phyloP scores from a whole-genome alignment of 2,329 filamentous ascomycete species.

The Fusarium coffeatum region DNA sequence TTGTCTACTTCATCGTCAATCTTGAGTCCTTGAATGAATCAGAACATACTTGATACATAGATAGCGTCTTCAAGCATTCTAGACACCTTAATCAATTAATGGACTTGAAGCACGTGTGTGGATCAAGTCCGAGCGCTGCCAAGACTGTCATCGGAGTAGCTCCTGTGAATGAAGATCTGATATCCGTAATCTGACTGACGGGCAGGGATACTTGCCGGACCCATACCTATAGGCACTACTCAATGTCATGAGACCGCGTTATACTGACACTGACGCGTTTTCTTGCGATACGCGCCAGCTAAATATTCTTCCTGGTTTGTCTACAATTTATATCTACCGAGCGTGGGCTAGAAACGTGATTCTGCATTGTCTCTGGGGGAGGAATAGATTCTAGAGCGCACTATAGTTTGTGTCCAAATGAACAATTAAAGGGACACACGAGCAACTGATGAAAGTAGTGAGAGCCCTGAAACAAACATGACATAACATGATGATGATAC shows the following conservation, averaged over 20 bases:
- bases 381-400: background rate
- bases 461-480: background rate
- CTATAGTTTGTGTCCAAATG: background rate
- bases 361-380: background rate
- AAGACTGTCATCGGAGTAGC: background rate
- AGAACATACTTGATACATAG: background rate
- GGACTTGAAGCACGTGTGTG: background rate
- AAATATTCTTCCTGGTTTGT: background rate
- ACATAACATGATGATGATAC: background rate
- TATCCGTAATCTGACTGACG: background rate
- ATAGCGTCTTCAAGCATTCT: background rate
- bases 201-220: background rate
- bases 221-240: background rate
- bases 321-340: background rate
- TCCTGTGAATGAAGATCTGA: background rate
- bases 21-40: too few species aligned
- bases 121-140: background rate
- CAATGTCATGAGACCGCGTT: background rate
- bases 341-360: background rate
- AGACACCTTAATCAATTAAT: background rate
- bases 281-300: background rate
- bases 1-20: background rate
- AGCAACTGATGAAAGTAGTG: background rate
- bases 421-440: background rate
- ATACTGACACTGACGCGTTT: background rate